Evolutionary conservation across 176 grass and related monocot species (phyloP), one percentile per base, ranked within the genome.

Genomic region (Poa annua): DNA sequence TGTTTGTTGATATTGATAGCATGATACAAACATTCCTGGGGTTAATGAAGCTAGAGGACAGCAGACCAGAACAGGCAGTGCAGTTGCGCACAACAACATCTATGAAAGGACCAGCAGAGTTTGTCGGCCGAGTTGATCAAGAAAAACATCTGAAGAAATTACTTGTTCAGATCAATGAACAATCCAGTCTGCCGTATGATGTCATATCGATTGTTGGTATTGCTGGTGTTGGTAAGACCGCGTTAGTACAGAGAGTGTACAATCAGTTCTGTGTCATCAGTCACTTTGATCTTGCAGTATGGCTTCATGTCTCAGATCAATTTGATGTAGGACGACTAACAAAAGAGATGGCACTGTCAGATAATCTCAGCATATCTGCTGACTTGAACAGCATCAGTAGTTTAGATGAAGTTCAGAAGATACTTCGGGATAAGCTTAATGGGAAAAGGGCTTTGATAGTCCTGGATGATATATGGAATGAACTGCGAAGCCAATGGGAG

Each of bases 391-490:
- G 38, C 38, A 25, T 19, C 38, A 88, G 63, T 21, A 87, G 32
- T 21, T 61, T 88, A 78, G 86, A 88, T 71, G n/a, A 33, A 62
- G 7, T 11, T 83, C 80, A 88, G 35, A 11, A 11, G 36, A 78
- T 33, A 62, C 63, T 88, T 78, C 4, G 29, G 4, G 15, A 42
- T 24, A 79, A 45, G 5, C 16, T 90, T 42, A 60, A 75, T 17
- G 84, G 76, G 10, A 86, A 16, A 15, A 83, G 5, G 29, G 34
- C 74, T 48, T 75, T 90, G 6, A 14, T 90, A 74, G 55, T 90
- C 4, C 53, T 90, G 42, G 88, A 90, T 67, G 88, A 90, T 86
- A 60, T 90, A 32, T 90, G 88, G 84, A 90, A 90, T 49, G 73
- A 78, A 71, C 33, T 71, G 41, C 71, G 64, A 4, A 88, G 80